phyloP scores from a whole-genome alignment of 306 rosid species.

The Ormosia emarginata region DNA sequence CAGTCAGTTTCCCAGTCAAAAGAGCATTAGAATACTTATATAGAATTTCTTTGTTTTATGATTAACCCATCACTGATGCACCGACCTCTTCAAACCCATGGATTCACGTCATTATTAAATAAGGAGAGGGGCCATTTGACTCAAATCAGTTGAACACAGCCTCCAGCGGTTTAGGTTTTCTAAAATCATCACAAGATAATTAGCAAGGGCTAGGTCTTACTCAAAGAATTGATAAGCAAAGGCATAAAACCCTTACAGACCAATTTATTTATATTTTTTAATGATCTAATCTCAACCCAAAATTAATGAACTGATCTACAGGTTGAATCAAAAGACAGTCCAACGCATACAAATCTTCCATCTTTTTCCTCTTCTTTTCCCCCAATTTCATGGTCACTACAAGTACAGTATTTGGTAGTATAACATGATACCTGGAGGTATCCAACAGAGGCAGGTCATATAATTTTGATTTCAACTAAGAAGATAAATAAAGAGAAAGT shows the following conservation, averaged over 20 bases:
- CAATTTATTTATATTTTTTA: not conserved
- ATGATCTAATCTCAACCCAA: not conserved
- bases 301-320: constrained; percentile 2
- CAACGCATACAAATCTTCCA: not conserved
- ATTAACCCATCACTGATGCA: not conserved
- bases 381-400: not conserved
- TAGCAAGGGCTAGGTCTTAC: not conserved
- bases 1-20: not conserved
- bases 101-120: not conserved
- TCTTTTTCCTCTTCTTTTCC: not conserved
- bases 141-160: constrained; percentile 1
- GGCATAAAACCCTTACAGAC: not conserved
- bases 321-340: not conserved
- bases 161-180: not conserved
- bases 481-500: not conserved
- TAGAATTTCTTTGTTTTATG: not conserved
- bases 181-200: not conserved
- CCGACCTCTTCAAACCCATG: not conserved
- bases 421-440: not conserved
- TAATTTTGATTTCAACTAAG: not conserved
- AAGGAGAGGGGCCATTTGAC: constrained; percentile 1
- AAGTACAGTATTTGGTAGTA: not conserved
- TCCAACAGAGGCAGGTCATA: not conserved
- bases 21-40: not conserved
- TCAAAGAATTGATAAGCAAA: not conserved